Base-by-base conservation (phyloP, 257 asterid genomes). In the Nicotiana tabacum region DNA sequence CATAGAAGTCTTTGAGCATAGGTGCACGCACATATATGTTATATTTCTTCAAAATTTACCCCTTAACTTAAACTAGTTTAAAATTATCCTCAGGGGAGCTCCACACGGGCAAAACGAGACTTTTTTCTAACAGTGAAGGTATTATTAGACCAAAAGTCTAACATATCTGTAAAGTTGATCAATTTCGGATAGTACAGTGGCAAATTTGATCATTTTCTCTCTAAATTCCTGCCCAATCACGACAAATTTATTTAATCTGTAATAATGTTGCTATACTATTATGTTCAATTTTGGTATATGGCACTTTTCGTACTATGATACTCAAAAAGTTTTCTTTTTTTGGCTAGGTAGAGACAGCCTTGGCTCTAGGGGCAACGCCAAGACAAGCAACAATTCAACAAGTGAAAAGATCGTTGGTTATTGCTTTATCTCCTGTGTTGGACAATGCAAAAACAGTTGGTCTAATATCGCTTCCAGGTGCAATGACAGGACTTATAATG, bases 371-470 rank as follows among this genome's bases (percentile, higher is more conserved):
- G 64, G 99, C 99, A 2, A 95, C 99, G 6, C 99, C 99, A 0
- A 94, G 95, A 6, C 97, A 95, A 78, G 99, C 99, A 3, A 94
- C 98, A 3, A 1, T 88, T 11, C 91, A 94, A n/a, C 99, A 95
- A 80, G 98, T 95, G 87, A 95, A 89, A 78, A 87, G 99, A 83
- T 89, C 99, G 2, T 87, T 95, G 1, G 92, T 94, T 2, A 87
- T 95, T 39, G 99, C 97, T 12, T 92, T 95, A 0, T 95, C 99
- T 30, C 99, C 99, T 11, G 94, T 92, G 5, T 67, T 95, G 84
- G 99, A 95, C 87, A 95, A 94, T 69, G 99, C 99, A 2, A 95
- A 95, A 82, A 94, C 99, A 0, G 97, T 95, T 0, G 99, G 99
- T 0, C 89, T 95, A 16, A 92, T 95, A 76, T 92, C 98, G 9